Evolutionary conservation across 345 rosid species (phyloP).

Genomic region (Citrus cavaleriei): DNA sequence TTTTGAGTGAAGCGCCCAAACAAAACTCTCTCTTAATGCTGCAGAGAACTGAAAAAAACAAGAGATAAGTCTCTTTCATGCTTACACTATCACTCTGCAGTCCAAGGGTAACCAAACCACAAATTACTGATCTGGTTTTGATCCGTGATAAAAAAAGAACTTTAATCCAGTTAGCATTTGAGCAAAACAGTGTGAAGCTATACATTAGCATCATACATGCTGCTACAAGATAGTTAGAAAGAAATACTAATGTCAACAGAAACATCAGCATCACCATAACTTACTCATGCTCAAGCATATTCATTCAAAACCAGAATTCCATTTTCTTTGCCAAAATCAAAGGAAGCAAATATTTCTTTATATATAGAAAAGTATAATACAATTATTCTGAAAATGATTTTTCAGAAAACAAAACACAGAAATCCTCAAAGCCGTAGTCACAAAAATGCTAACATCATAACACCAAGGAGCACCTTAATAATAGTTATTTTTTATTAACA

Average conservation of each 20-base stretch:
- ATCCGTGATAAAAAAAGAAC: not conserved
- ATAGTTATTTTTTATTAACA: not conserved
- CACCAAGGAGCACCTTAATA: not conserved
- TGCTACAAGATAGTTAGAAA: not conserved
- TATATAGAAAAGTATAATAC: not conserved
- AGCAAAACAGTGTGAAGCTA: not conserved
- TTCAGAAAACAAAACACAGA: not conserved
- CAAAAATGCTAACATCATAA: not conserved
- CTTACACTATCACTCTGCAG: not conserved
- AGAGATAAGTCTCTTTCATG: not conserved
- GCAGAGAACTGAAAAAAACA: not conserved
- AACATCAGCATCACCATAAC: not conserved
- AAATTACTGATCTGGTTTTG: not conserved
- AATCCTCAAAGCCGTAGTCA: not conserved
- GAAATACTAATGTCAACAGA: not conserved
- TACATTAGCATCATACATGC: not conserved
- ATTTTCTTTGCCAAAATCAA: not conserved
- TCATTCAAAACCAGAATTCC: not conserved
- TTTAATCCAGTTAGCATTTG: not conserved
- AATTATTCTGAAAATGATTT: not conserved
- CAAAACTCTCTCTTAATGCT: not conserved
- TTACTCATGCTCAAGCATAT: not conserved
- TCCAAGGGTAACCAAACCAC: not conserved
- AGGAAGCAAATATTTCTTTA: not conserved
- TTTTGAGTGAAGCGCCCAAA: not conserved